Conservation (phyloP, 805 yeast genomes). For the Metschnikowia vanudenii region DNA sequence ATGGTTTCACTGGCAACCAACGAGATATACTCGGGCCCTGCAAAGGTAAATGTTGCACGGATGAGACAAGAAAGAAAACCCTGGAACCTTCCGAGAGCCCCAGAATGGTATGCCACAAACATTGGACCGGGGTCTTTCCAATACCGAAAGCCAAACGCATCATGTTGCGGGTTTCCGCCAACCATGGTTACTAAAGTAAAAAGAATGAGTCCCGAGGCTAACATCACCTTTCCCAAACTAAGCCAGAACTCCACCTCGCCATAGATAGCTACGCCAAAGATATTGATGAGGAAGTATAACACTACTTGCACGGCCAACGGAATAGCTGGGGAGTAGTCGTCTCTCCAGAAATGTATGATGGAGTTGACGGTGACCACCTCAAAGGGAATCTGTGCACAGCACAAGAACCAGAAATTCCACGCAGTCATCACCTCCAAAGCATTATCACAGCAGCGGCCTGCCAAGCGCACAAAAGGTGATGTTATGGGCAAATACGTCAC, state of each 20-base stretch:
- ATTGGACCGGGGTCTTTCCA: constrained; percentile 22
- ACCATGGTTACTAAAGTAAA: constrained; percentile 23
- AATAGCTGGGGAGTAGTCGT: constrained; percentile 70
- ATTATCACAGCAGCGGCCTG: constrained; percentile 73
- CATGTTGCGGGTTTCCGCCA: constrained; percentile 23
- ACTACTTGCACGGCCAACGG: constrained; percentile 64
- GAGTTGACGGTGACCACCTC: constrained; percentile 81
- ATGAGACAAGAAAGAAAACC: constrained; percentile 70
- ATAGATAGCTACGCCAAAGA: constrained; percentile 47
- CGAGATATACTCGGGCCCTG: constrained; percentile 84
- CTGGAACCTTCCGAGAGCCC: constrained; percentile 61
- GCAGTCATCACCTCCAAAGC: constrained; percentile 75
- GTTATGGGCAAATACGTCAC: constrained; percentile 72
- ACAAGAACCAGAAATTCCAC: constrained; percentile 76
- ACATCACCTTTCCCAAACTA: constrained; percentile 37
- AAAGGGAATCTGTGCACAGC: constrained; percentile 76
- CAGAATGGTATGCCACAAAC: constrained; percentile 32
- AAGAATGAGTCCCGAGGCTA: constrained; percentile 20
- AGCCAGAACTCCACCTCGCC: constrained; percentile 57
- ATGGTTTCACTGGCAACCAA: constrained; percentile 83
- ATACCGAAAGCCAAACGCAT: constrained; percentile 22
- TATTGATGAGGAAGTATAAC: constrained; percentile 52
- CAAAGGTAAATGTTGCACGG: constrained; percentile 75
- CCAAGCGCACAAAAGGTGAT: constrained; percentile 73
- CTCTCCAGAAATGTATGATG: constrained; percentile 78